Percentiles rank a stretch among this genome's conserved stretches.
These are phyloP conservation scores for Coemansia sp. DNA, from an alignment of 192 early-diverging fungal species.

Conservation along the genomic window DNA sequence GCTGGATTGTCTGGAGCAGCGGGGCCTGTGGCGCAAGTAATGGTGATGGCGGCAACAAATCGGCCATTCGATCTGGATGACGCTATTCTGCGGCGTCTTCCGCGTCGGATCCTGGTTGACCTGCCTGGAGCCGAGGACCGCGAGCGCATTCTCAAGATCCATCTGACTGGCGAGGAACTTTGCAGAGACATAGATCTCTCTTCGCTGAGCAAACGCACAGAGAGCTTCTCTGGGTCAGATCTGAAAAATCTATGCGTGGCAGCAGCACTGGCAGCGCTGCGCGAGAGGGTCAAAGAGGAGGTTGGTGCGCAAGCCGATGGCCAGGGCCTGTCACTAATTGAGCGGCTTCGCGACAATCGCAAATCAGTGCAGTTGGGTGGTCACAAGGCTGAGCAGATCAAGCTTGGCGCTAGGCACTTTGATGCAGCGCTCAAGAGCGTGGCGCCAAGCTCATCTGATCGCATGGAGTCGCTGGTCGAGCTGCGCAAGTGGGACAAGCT, in stretches of 20 bases:
- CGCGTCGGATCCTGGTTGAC: conserved; percentile 88
- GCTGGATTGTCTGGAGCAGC: neutral
- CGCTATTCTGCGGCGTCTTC: conserved; percentile 89
- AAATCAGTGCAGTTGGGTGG: conserved; percentile 18
- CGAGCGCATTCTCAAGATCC: conserved; percentile 68
- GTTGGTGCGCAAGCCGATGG: conserved; percentile 5
- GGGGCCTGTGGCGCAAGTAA: conserved; percentile 57
- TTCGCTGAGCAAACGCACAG: conserved; percentile 68
- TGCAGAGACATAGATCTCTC: conserved; percentile 59
- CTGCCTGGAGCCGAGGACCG: conserved; percentile 79
- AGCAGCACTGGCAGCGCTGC: conserved; percentile 69
- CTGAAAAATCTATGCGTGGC: conserved; percentile 93
- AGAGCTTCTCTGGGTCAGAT: conserved; percentile 91
- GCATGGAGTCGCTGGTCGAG: conserved; percentile 86
- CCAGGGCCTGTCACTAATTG: conserved; percentile 33
- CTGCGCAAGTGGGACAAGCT: conserved; percentile 87
- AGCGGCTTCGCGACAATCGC: conserved; percentile 32
- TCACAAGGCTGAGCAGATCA: conserved; percentile 16
- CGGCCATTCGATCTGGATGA: conserved; percentile 97
- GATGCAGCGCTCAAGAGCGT: conserved; percentile 81
- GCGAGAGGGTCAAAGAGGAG: conserved; percentile 61
- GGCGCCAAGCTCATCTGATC: conserved; percentile 83
- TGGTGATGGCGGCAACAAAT: conserved; percentile 93
- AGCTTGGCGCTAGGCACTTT: conserved; percentile 64
- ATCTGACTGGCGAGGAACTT: conserved; percentile 77